Percentiles rank a stretch among this genome's conserved stretches.
Conservation (phyloP, 2,329 filamentous ascomycete species). For the Fusarium sarcochroum region DNA sequence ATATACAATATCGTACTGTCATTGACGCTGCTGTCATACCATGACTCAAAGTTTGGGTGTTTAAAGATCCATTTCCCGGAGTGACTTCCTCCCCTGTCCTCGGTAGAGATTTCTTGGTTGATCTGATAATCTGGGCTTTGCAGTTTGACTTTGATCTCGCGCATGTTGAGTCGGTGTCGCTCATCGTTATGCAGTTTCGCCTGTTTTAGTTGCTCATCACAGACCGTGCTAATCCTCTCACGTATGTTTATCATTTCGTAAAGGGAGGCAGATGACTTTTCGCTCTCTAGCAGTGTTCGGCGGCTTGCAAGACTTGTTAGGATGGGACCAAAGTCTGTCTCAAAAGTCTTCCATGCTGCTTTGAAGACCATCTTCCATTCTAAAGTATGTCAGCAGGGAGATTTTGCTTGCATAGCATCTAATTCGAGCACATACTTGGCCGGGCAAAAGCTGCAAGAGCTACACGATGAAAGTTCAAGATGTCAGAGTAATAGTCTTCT, state of each 20-base stretch:
- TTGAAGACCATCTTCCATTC: slow-evolving; percentile 17
- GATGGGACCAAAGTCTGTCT: slow-evolving; percentile 9
- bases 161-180: not conserved
- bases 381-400: not conserved
- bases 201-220: not conserved
- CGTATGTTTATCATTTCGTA: not conserved
- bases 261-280: not conserved
- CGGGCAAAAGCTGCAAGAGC: slow-evolving; percentile 13
- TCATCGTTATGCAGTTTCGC: not conserved
- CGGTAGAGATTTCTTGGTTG: not conserved
- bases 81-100: not conserved
- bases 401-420: not conserved
- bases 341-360: slow-evolving; percentile 24
- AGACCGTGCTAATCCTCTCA: not conserved
- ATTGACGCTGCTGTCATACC: not conserved
- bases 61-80: slow-evolving; percentile 23
- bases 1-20: slow-evolving; percentile 9
- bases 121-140: not conserved
- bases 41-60: slow-evolving; percentile 3
- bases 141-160: slow-evolving; percentile 9
- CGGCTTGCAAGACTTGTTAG: slow-evolving; percentile 4
- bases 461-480: slow-evolving; percentile 17
- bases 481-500: slow-evolving; percentile 26
- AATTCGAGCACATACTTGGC: not conserved
- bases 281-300: slow-evolving; percentile 4